Conservation (phyloP, 202 grass and related monocot genomes). For the Thinopyrum obtusiflorum region DNA sequence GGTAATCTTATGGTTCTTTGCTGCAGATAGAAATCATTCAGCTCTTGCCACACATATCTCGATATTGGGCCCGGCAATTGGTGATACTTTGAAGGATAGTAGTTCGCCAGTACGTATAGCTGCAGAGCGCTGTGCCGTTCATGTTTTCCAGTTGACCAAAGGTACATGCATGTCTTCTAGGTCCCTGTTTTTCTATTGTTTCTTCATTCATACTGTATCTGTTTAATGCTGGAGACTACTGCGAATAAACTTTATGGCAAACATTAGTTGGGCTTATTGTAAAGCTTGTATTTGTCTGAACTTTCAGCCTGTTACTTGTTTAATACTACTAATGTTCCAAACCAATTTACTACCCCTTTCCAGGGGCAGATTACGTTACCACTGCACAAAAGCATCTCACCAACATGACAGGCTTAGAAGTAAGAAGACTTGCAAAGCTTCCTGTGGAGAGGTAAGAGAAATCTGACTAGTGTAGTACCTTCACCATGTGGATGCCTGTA, state of each 20-base stretch:
- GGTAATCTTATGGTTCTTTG: background rate
- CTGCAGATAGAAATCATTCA: conserved; percentile 74
- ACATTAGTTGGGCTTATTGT: background rate
- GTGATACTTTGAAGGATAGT: conserved; percentile 69
- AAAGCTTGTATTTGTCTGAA: background rate
- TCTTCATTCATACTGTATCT: background rate
- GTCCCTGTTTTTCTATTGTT: background rate
- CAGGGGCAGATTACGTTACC: conserved; percentile 75
- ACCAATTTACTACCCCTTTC: conserved; percentile 28
- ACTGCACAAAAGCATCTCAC: conserved; percentile 64
- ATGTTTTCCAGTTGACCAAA: conserved; percentile 96
- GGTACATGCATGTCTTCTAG: conserved; percentile 34
- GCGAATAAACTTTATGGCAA: background rate
- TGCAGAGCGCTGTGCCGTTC: conserved; percentile 75
- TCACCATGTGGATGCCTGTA: background rate
- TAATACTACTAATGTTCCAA: background rate
- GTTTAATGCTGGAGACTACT: background rate
- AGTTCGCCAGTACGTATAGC: conserved; percentile 80
- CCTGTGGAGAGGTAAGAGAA: conserved; percentile 69
- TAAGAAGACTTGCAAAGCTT: conserved; percentile 90
- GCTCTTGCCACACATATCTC: conserved; percentile 52
- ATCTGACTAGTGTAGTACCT: conserved; percentile 7
- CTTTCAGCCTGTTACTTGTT: background rate
- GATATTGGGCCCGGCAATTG: conserved; percentile 70
- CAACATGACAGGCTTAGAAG: conserved; percentile 90